phyloP scores from a whole-genome alignment of 139 green algal genomes.

The Picochlorum costavermella region DNA sequence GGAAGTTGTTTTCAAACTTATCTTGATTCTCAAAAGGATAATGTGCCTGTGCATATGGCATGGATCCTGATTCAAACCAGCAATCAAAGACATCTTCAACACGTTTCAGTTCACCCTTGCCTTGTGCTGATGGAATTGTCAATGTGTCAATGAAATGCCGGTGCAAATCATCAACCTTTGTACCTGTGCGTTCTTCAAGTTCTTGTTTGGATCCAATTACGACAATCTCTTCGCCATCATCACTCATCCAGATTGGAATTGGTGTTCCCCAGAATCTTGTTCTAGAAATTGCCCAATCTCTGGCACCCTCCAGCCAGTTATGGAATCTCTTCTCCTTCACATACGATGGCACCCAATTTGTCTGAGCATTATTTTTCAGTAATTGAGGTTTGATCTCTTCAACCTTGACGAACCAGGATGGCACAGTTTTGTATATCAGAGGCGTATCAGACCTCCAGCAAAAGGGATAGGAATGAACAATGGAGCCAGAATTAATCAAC shows the following conservation, averaged over 20 bases:
- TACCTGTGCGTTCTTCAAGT: slow-evolving; percentile 78
- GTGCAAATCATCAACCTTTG: slow-evolving; percentile 90
- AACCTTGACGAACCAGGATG: slow-evolving; percentile 92
- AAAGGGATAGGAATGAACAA: slow-evolving; percentile 91
- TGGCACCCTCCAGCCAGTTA: slow-evolving; percentile 95
- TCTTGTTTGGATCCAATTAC: slow-evolving; percentile 79
- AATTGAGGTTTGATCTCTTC: slow-evolving; percentile 82
- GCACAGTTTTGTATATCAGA: slow-evolving; percentile 87
- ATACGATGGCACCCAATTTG: slow-evolving; percentile 90
- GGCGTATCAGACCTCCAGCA: slow-evolving; percentile 98
- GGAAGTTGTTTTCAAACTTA: slow-evolving; percentile 85
- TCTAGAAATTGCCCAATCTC: slow-evolving; percentile 81
- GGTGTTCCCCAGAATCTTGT: slow-evolving; percentile 97
- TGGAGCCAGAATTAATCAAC: slow-evolving; percentile 60
- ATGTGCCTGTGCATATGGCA: slow-evolving; percentile 95
- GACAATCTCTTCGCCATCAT: slow-evolving; percentile 82
- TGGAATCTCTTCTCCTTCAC: slow-evolving; percentile 98
- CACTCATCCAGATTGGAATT: slow-evolving; percentile 85
- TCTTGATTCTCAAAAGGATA: slow-evolving; percentile 99
- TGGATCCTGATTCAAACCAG: slow-evolving; percentile 96
- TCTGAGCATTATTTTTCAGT: slow-evolving; percentile 82
- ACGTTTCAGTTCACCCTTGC: slow-evolving; percentile 60
- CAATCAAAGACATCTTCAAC: slow-evolving; percentile 99
- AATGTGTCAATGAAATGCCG: slow-evolving; percentile 97
- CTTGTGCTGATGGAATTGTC: slow-evolving; percentile 79